Evolutionary conservation across 139 green algal species (phyloP), one percentile per base, ranked within the genome.

Genomic region (Chlorella vulgaris): DNA sequence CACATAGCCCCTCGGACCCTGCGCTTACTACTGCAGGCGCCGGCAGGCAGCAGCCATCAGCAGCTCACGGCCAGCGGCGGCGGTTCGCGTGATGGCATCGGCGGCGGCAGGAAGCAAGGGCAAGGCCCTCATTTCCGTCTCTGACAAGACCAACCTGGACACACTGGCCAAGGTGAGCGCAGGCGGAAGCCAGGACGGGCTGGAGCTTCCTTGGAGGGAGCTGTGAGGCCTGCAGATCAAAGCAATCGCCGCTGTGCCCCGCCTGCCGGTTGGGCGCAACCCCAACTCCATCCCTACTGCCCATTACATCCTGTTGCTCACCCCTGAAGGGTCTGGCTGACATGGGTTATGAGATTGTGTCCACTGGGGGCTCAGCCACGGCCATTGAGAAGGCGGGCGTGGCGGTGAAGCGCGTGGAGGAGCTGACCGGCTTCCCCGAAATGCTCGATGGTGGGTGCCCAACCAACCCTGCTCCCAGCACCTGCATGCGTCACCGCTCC

Each of bases 381-480:
- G 90, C 95, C 6, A 94, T 99, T 29, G 80, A 95, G 78, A 83
- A 88, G 26, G 87, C 88, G 15, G 94, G 93, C 10, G 77, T 98
- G n/a, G 78, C 93, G 28, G 94, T 98, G 6, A 91, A 81, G 42
- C 90, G 91, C 4, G 95, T 99, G 24, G 95, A 98, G 68, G 87
- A 98, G 66, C 83, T 99, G 0, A 99, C 97, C 7, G 91, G 91
- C 51, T 99, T 99, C 85, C 97, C 97, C 53, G 97, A 99, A 82
- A 99, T 99, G 97, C 93, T 98, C 3, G 95, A 98, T 70, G 94
- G 94, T 94, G 84, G 5, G 62, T 84, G 31, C 28, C 13, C 47
- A 58, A 10, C 13, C 47, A 24, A 15, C 47, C 13, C 47, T 58
- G 47, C n/a, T n/a, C n/a, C n/a, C n/a, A n/a, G n/a, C n/a, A n/a